These are phyloP conservation scores for Serpula lacrymans DNA, from an alignment of 768 basidiomycete genomes.

Conservation along the genomic window DNA sequence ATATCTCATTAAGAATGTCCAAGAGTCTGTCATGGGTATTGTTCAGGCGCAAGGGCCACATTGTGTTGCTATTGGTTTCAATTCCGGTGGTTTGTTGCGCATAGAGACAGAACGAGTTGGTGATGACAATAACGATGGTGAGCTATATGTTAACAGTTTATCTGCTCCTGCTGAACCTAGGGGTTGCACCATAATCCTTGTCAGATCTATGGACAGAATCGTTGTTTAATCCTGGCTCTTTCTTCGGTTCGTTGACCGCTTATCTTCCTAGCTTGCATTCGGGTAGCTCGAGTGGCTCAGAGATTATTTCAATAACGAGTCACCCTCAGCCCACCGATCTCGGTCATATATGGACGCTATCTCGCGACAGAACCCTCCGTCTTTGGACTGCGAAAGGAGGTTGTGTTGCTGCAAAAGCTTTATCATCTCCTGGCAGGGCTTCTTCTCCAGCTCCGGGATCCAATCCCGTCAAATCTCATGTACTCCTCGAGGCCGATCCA, in stretches of 20 bases:
- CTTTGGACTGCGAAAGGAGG: slow-evolving; percentile 80
- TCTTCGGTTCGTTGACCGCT: slow-evolving; percentile 64
- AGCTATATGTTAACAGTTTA: slow-evolving; percentile 21
- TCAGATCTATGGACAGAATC: slow-evolving; percentile 73
- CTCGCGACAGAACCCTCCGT: slow-evolving; percentile 80
- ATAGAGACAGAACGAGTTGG: slow-evolving; percentile 63
- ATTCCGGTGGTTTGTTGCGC: slow-evolving; percentile 62
- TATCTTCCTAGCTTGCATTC: slow-evolving; percentile 56
- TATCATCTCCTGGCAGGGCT: slow-evolving; percentile 37
- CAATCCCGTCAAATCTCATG: slow-evolving; percentile 33
- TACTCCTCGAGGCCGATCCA: slow-evolving; percentile 55
- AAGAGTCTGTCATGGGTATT: slow-evolving; percentile 41
- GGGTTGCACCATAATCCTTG: slow-evolving; percentile 11
- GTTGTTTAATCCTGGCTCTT: slow-evolving; percentile 59
- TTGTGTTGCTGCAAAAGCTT: slow-evolving; percentile 60
- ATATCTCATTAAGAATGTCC: slow-evolving; percentile 56
- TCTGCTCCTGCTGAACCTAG: slow-evolving; percentile 7
- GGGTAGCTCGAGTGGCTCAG: slow-evolving; percentile 43
- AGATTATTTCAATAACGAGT: slow-evolving; percentile 70
- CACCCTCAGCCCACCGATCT: slow-evolving; percentile 76
- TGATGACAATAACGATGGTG: slow-evolving; percentile 57
- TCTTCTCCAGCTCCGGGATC: slow-evolving; percentile 29
- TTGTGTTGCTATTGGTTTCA: slow-evolving; percentile 59
- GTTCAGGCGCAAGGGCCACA: slow-evolving; percentile 69
- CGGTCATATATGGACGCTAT: slow-evolving; percentile 77